Evolutionary conservation across 2,329 filamentous ascomycete species (phyloP), one percentile per base, ranked within the genome.

Genomic region (Botrytis porri): DNA sequence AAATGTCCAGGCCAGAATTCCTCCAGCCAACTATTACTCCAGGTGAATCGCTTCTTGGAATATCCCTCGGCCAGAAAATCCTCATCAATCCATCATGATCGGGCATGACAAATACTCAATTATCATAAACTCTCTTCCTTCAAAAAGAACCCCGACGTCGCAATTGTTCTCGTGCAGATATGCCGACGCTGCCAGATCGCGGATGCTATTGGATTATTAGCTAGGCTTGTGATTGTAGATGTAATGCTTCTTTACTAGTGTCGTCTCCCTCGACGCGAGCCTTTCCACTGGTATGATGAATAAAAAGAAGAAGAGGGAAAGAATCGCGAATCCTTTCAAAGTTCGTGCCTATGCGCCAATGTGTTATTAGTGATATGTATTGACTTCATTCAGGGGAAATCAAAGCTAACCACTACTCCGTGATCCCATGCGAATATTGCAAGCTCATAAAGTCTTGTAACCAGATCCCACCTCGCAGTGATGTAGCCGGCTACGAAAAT

Each of bases 401-500:
- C 62, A 43, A 61, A 48, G 22, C 7, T 81, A 85, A 97, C 94
- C 82, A 98, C 92, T 80, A 99, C 96, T 82, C 95, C 94, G 93
- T 98, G 93, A 83, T 98, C 93, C 94, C 95, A 98, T 78, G 97
- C 96, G 83, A 98, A 99, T 77, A 97, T 92, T 78, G 94, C 93
- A 80, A 99, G 90, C 84, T 99, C 95, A 91, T 98, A 97, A 80
- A 98, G 88, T 80, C 95, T 92, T 79, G 95, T 98, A 78, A 98
- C 94, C 76, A 99, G 91, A 85, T 98, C 96, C 95, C 96, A 99
- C 87, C 96, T 93, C 82, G 96, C 96, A 85, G 96, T 99, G 83
- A 95, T 98, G 88, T 99, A 99, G 84, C 96, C 96, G 86, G 96
- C 95, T 88, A 98, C 92, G 87, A 99, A 99, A 86, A 99, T 98